A percentile compares a stretch with the other conserved stretches of the same genome.
Evolutionary conservation across 2,329 filamentous ascomycete genomes (phyloP).

Genomic region (Scortechinia acanthostroma): DNA sequence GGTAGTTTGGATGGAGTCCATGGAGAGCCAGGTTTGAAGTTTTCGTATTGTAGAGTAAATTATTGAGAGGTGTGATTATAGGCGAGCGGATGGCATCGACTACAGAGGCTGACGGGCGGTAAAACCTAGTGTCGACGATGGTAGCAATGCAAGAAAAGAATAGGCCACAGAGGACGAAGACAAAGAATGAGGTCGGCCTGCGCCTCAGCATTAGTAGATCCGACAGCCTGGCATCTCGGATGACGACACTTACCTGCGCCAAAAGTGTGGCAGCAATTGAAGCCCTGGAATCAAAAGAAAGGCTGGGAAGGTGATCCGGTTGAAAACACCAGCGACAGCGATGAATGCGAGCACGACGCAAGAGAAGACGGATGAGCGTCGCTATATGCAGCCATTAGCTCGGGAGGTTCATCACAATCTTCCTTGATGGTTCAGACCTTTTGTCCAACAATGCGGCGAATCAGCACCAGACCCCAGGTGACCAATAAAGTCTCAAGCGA

Average conservation of each 20-base stretch:
- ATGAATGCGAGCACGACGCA: constrained; percentile 75
- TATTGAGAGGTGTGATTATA: constrained; percentile 41
- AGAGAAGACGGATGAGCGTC: constrained; percentile 69
- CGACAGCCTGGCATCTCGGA: background rate
- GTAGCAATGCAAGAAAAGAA: constrained; percentile 69
- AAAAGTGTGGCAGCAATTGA: constrained; percentile 77
- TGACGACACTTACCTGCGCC: constrained; percentile 64
- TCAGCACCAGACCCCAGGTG: constrained; percentile 86
- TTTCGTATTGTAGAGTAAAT: constrained; percentile 38
- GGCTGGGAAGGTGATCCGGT: constrained; percentile 92
- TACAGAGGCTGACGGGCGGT: constrained; percentile 21
- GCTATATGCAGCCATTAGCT: constrained; percentile 33
- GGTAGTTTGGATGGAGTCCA: constrained; percentile 41
- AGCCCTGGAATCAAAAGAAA: constrained; percentile 81
- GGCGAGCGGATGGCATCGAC: constrained; percentile 11
- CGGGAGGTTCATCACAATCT: no score
- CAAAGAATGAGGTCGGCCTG: constrained; percentile 52
- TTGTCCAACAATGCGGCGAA: constrained; percentile 74
- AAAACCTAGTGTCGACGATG: constrained; percentile 79
- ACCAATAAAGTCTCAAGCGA: constrained; percentile 90
- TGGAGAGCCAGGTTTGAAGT: constrained; percentile 38
- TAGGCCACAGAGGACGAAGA: constrained; percentile 57
- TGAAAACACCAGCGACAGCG: constrained; percentile 81
- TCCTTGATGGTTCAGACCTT: constrained; percentile 45
- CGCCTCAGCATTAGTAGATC: constrained; percentile 7